Evolutionary conservation across 2,329 filamentous ascomycete genomes (phyloP), one percentile per base, ranked within the genome.

Genomic region (Cyphellophora europaea): DNA sequence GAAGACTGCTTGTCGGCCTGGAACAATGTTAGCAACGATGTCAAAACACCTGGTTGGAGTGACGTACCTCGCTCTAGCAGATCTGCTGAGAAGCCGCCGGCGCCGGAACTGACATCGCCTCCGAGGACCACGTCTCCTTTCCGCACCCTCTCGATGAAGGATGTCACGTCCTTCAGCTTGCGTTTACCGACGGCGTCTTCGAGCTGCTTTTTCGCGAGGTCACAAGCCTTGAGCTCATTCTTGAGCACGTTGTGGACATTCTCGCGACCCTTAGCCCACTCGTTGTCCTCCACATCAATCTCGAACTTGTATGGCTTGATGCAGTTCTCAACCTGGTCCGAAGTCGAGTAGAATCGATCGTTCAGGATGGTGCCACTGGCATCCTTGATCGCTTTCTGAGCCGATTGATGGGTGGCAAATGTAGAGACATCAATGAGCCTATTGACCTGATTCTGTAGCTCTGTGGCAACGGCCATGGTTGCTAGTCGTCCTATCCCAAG

Each of bases 261-360:
- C 30, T 94, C 87, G 33, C 89, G 72, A 1, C 87, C 88, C 41
- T 82, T 77, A 3, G 69, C 59, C 91, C 91, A 98, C 56, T 98
- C 93, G 5, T 77, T 70, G 25, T 88, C 83, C 52, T 94, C 86
- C 29, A 98, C 79, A 50, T 98, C 91, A 39, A 98, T 93, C 43
- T 95, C 87, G 49, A 89, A 96, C 56, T 98, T 98, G 67, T 89
- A 98, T 0, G 93, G 91, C 59, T 98, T 98, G 61, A 98, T 93
- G 55, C 89, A 98, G 55, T 96, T 96, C 59, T 98, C 91, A 1
- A 98, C 84, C 61, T 96, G 91, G 52, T 98, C 93, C 44, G 84
- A 91, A 1, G 93, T 98, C 59, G 89, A 91, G 62, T 95, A 96
- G 45, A 93, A 94, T 11, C 89, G 73, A 52, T 98, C 91, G 46